Base-by-base conservation (phyloP, 2,329 filamentous ascomycete species). In the Ceratocystis colombiana region DNA sequence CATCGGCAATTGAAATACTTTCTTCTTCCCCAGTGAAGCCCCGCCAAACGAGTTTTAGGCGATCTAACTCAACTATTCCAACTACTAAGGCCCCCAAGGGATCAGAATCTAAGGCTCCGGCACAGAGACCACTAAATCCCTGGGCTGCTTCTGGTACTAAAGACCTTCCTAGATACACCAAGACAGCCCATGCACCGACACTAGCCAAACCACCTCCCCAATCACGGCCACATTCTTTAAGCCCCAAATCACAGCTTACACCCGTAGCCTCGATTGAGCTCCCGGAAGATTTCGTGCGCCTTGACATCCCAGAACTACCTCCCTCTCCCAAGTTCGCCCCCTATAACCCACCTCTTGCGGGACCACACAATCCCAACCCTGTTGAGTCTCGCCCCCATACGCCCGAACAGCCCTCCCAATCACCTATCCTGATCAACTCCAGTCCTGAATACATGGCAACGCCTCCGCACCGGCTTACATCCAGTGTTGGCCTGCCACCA, bases 141-240 rank as follows among this genome's bases (percentile, higher is more conserved):
- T 66, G 64, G 67, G 66, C 44, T 22, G 62, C 62, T 7, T n/a
- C 62, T 15, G 55, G 45, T 5, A 17, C 62, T 17, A 57, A 28
- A 22, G 25, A 45, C 12, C 44, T 41, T 15, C 62, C 57, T 30
- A 20, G 5, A 6, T n/a, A 3, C 15, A 25, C 30, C 33, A 65
- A 64, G 25, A 62, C 45, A 28, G 66, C 66, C 17, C 62, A 57
- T 53, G 62, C 12, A 6, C 53, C 37, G 8, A 50, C 44, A 30
- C 12, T 28, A 8, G 45, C 61, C 5, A 63, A 63, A 15, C 17
- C 22, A 10, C 25, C 41, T 28, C 22, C 22, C 10, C 44, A 41
- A n/a, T 33, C 44, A 25, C 33, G 22, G 22, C 25, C 53, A 25
- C 15, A 33, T 25, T 17, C 53, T n/a, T 28, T 17, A 15, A 25